These are phyloP conservation scores for Striga asiatica DNA, from an alignment of 257 asterid species.

Conservation along the genomic window DNA sequence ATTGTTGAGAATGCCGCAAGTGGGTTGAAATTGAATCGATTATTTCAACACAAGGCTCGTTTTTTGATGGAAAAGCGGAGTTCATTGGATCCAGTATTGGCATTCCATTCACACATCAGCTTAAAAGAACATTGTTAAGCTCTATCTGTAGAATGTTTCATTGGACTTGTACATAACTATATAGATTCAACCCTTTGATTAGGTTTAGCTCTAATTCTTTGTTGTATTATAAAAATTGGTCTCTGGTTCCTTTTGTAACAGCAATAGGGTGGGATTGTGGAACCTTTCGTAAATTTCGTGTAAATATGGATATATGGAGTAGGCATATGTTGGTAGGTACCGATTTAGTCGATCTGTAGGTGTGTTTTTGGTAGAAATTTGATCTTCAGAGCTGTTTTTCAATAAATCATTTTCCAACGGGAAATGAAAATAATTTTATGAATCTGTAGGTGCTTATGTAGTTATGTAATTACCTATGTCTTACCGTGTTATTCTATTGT, in stretches of 20 bases:
- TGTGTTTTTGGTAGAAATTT: conserved; percentile 15
- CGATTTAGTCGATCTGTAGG: conserved; percentile 27
- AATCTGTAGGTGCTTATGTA: no score
- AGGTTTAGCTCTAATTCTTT: conserved; percentile 41
- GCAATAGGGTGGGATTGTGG: conserved; percentile 23
- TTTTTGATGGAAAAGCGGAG: background rate
- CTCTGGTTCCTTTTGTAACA: conserved; percentile 26
- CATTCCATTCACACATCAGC: conserved; percentile 3
- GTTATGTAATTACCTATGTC: no score
- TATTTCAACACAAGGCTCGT: background rate
- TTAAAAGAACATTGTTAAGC: no score
- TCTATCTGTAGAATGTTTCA: conserved; percentile 20
- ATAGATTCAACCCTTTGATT: conserved; percentile 42
- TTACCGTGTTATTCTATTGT: no score
- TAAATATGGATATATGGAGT: conserved; percentile 34
- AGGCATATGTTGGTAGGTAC: conserved; percentile 26
- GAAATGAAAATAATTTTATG: no score
- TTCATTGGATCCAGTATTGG: background rate
- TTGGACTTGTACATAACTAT: conserved; percentile 50
- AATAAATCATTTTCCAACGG: no score
- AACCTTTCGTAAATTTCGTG: conserved; percentile 33
- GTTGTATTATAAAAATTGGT: conserved; percentile 35
- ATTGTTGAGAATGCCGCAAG: no score
- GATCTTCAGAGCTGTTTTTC: background rate
- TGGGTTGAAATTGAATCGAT: background rate